These are phyloP conservation scores for Glaciozyma antarctica DNA, from an alignment of 768 basidiomycete genomes.

Conservation along the genomic window DNA sequence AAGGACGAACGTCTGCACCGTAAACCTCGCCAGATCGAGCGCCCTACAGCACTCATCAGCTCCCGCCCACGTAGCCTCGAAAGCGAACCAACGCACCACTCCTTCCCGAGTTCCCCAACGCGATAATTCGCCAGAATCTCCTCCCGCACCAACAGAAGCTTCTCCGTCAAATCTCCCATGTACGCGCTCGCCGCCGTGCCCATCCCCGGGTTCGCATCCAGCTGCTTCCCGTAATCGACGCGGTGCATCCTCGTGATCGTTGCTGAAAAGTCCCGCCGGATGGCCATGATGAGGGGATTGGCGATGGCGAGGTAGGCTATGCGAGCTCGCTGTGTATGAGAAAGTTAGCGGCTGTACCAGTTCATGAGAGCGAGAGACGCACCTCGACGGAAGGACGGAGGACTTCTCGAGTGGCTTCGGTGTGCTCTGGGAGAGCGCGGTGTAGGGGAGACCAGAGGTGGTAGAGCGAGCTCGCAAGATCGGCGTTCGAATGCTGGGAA, in stretches of 20 bases:
- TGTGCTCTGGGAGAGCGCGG: constrained; percentile 60
- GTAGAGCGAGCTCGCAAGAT: constrained; percentile 68
- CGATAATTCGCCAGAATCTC: constrained; percentile 64
- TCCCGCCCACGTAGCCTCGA: constrained; percentile 14
- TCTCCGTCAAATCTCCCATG: constrained; percentile 85
- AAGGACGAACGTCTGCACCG: constrained; percentile 75
- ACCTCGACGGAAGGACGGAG: constrained; percentile 29
- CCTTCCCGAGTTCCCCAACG: constrained; percentile 59
- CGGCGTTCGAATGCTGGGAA: constrained; percentile 67
- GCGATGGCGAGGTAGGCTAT: constrained; percentile 36
- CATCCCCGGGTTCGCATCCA: constrained; percentile 55
- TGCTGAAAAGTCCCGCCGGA: constrained; percentile 68
- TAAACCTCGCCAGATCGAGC: constrained; percentile 60
- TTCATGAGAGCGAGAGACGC: not conserved
- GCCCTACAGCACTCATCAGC: constrained; percentile 45
- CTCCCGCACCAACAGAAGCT: constrained; percentile 66
- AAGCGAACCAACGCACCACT: constrained; percentile 55
- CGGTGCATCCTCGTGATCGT: constrained; percentile 77
- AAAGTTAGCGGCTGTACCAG: not conserved
- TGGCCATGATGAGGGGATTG: constrained; percentile 39
- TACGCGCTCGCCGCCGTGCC: constrained; percentile 59
- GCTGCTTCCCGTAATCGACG: constrained; percentile 64
- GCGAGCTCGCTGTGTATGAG: constrained; percentile 11
- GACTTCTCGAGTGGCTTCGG: constrained; percentile 36
- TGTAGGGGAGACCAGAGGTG: constrained; percentile 61